These are phyloP conservation scores for Stentor roeselii DNA, from an alignment of 73 alveolate genomes.

Conservation along the genomic window DNA sequence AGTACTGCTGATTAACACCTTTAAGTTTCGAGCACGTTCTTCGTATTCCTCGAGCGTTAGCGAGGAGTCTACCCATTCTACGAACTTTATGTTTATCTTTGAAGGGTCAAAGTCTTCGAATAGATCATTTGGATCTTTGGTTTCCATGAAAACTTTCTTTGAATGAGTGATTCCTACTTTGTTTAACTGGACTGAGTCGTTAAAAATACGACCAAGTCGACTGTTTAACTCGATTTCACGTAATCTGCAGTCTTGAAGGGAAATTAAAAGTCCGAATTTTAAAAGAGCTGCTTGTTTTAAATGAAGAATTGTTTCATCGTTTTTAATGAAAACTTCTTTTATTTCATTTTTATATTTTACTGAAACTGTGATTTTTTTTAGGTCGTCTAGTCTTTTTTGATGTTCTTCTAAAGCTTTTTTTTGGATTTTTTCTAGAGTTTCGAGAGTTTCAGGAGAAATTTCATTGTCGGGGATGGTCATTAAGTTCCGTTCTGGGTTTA, in stretches of 20 bases:
- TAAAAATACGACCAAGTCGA: neutral
- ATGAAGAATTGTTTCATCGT: neutral
- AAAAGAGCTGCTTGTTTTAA: neutral
- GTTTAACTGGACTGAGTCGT: neutral
- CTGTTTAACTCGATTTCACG: neutral
- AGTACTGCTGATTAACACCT: neutral
- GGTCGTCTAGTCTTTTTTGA: neutral
- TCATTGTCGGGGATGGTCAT: neutral
- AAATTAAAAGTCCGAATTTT: neutral
- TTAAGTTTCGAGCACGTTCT: neutral
- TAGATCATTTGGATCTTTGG: neutral
- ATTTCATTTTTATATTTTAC: neutral
- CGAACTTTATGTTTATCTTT: neutral
- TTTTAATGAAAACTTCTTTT: neutral
- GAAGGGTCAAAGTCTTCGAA: conserved; percentile 25
- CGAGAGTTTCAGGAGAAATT: conserved; percentile 1
- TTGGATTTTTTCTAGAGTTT: neutral
- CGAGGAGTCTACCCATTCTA: neutral
- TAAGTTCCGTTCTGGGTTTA: neutral
- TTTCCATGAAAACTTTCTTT: conserved; percentile 6
- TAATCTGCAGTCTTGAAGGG: neutral
- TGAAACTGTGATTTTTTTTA: neutral
- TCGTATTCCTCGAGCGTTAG: neutral
- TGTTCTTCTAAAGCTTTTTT: conserved; percentile 8
- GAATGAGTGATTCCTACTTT: neutral